phyloP scores from a whole-genome alignment of 2,329 filamentous ascomycete species.

The Epicoccum sorghinum region DNA sequence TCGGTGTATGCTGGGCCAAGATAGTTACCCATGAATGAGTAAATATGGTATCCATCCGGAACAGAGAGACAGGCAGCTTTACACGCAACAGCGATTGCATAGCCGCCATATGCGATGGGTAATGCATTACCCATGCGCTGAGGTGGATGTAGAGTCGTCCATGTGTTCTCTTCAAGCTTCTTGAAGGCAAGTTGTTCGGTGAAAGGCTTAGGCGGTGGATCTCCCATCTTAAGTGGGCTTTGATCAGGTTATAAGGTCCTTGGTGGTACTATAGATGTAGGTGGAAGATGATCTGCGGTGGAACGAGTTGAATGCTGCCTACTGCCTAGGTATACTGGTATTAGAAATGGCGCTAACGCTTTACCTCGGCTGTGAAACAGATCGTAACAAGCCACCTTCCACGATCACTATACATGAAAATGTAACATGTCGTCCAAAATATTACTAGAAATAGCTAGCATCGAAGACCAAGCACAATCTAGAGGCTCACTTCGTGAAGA shows the following conservation, averaged over 20 bases:
- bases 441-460: too few relatives aligned
- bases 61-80: constrained; percentile 52
- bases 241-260: neutral
- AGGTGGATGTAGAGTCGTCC: constrained; percentile 39
- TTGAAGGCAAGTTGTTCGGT: constrained; percentile 24
- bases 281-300: neutral
- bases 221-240: constrained; percentile 1
- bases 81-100: constrained; percentile 49
- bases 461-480: too few relatives aligned
- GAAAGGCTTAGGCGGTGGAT: constrained; percentile 11
- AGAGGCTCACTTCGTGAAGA: too few relatives aligned
- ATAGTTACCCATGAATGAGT: constrained; percentile 56
- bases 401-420: too few relatives aligned
- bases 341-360: neutral
- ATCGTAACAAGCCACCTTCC: neutral
- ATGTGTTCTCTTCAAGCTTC: constrained; percentile 18
- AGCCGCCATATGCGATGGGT: constrained; percentile 56
- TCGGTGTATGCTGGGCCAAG: constrained; percentile 54
- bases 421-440: too few relatives aligned
- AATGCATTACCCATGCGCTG: constrained; percentile 44
- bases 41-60: constrained; percentile 49
- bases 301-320: neutral
- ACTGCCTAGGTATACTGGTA: neutral
- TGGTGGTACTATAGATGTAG: neutral
- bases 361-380: constrained; percentile 10